Base-by-base conservation (phyloP, 2,329 filamentous ascomycete genomes). In the Monosporascus ibericus region DNA sequence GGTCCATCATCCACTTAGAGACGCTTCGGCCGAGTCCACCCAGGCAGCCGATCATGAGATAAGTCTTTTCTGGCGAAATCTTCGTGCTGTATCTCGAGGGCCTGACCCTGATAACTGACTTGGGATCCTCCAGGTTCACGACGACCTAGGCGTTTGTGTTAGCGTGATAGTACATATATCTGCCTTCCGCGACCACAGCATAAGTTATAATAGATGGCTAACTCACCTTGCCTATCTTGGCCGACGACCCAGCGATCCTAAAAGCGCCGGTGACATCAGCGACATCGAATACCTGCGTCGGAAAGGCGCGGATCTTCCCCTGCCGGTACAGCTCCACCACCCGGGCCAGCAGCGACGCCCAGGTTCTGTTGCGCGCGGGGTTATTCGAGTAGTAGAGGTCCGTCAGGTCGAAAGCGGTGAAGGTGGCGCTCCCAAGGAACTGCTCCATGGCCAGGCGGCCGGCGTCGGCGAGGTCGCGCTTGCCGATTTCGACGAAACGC, bases 401-500 rank as follows among this genome's bases (percentile, higher is more conserved):
- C 11, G 22, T 40, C 5, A 75, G 54, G 53, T 75, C 70, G 3
- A 76, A 65, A 0, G 68, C 69, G 0, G 69, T 60, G 50, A 75
- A 75, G 8, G 65, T 68, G 3, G 68, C 63, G 40, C 71, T 75
- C 4, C 67, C 55, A 3, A 65, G 63, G 49, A 77, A 76, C 2
- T 60, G 60, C 2, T 64, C 57, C 61, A 76, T 71, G 9, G 71
- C 64, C 9, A 73, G 60, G 7, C 55, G 53, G 4, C 64, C 66
- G 24, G 70, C 70, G 24, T 66, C 63, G 3, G 58, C 30, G 7
- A 71, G 56, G 47, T 73, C 70, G 4, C 60, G 58, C 50, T 70
- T 71, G 2, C 69, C 69, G 38, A 75, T 63, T 56, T 75, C 72
- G 2, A 75, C 55, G 48, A 75, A 71, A 6, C 66, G 58, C 4